A percentile compares a stretch with the other conserved stretches of the same genome.
phyloP scores from a whole-genome alignment of 805 yeast genomes.

The Starmerella cellae region DNA sequence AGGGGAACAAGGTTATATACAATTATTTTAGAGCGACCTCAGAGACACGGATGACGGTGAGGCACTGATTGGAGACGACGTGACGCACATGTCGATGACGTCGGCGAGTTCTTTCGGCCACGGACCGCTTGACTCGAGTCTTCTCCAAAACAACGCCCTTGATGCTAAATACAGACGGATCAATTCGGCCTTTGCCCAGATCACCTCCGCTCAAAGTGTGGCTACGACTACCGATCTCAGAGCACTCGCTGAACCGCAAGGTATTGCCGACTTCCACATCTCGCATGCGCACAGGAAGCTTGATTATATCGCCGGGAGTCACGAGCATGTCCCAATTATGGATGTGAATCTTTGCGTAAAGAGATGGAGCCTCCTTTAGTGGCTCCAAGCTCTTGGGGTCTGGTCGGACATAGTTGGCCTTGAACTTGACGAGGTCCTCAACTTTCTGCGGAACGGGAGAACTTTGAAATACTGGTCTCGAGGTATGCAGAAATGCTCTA shows the following conservation, averaged over 20 bases:
- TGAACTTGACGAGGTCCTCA: conserved; percentile 19
- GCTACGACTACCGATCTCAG: conserved; percentile 74
- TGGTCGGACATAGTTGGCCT: conserved; percentile 22
- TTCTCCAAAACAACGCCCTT: conserved; percentile 76
- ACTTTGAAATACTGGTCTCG: background rate
- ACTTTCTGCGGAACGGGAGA: conserved; percentile 3
- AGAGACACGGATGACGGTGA: conserved; percentile 64
- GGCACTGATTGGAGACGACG: conserved; percentile 50
- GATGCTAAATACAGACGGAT: conserved; percentile 42
- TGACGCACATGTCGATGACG: conserved; percentile 65
- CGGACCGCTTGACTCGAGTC: conserved; percentile 54
- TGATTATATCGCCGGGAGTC: conserved; percentile 77
- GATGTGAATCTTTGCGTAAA: conserved; percentile 72
- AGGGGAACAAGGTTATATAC: background rate
- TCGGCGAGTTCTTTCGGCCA: conserved; percentile 62
- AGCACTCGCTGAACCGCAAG: conserved; percentile 59
- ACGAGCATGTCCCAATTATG: conserved; percentile 79
- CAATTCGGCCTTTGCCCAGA: conserved; percentile 29
- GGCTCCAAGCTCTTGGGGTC: conserved; percentile 37
- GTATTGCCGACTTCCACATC: conserved; percentile 73
- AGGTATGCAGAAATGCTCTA: background rate
- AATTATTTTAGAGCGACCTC: conserved; percentile 41
- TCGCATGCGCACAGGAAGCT: conserved; percentile 65
- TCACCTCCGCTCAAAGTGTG: conserved; percentile 44
- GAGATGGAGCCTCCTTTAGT: conserved; percentile 48